Evolutionary conservation across 208 protist species (phyloP).

Genomic region (Lotmaria passim): DNA sequence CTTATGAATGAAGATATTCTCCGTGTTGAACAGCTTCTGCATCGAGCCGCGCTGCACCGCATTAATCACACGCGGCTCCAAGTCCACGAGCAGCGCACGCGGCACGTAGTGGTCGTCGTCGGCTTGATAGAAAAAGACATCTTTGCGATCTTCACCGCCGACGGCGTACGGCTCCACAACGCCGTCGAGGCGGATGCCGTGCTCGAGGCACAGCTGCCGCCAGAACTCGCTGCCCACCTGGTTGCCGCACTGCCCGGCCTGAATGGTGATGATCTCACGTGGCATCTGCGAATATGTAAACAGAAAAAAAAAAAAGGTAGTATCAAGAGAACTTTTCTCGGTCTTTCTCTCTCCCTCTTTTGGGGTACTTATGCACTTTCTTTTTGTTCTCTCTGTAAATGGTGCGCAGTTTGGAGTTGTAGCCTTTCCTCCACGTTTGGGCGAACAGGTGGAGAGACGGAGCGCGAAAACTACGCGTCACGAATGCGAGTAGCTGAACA

Average conservation of each 20-base stretch:
- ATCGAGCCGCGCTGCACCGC: slow-evolving; percentile 92
- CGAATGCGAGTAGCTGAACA: too few relatives aligned
- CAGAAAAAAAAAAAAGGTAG: slow-evolving; percentile 4
- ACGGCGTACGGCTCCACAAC: slow-evolving; percentile 95
- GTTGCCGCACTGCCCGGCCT: slow-evolving; percentile 98
- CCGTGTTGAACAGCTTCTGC: slow-evolving; percentile 98
- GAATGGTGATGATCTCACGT: slow-evolving; percentile 99
- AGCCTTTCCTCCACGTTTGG: too few relatives aligned
- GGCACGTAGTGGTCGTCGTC: slow-evolving; percentile 99
- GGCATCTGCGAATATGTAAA: slow-evolving; percentile 87
- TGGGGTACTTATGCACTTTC: too few relatives aligned
- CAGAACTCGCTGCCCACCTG: slow-evolving; percentile 99
- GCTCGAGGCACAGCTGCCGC: slow-evolving; percentile 98
- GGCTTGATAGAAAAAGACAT: slow-evolving; percentile 99
- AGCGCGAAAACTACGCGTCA: too few relatives aligned
- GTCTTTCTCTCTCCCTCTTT: too few relatives aligned
- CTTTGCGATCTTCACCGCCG: slow-evolving; percentile 97
- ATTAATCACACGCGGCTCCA: slow-evolving; percentile 99
- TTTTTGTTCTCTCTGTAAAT: too few relatives aligned
- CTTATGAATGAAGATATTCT: slow-evolving; percentile 98
- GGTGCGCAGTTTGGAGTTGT: too few relatives aligned
- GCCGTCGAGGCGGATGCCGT: slow-evolving; percentile 97
- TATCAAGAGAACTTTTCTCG: slow-evolving; percentile 19
- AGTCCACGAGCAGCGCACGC: slow-evolving; percentile 98
- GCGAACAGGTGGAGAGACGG: too few relatives aligned